Evolutionary conservation across 2,329 filamentous ascomycete genomes (phyloP).

Genomic region (Botrytis fragariae): DNA sequence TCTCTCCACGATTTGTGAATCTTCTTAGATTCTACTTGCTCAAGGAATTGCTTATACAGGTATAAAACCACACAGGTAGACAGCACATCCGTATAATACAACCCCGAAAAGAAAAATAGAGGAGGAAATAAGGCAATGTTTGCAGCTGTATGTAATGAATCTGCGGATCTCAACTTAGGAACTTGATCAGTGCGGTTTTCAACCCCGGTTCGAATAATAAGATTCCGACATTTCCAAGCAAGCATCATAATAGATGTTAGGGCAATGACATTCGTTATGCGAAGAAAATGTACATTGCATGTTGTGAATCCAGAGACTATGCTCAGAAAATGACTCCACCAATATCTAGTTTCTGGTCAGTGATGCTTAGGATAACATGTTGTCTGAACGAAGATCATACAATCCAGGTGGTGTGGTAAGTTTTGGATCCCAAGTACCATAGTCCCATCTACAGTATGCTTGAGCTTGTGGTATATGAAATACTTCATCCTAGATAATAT

Average conservation of each 20-base stretch:
- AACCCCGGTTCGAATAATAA: slow-evolving; percentile 23
- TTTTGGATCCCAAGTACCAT: slow-evolving; percentile 86
- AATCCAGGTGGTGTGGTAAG: slow-evolving; percentile 94
- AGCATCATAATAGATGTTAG: slow-evolving; percentile 44
- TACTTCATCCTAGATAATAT: slow-evolving; percentile 66
- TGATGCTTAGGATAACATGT: background rate
- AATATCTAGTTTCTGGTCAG: slow-evolving; percentile 28
- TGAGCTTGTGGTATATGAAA: slow-evolving; percentile 92
- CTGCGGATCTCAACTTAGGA: slow-evolving; percentile 14
- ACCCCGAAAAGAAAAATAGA: slow-evolving; percentile 90
- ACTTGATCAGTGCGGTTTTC: slow-evolving; percentile 7
- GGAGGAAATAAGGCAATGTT: slow-evolving; percentile 86
- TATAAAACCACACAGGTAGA: slow-evolving; percentile 74
- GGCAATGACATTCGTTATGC: slow-evolving; percentile 49
- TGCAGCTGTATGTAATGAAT: slow-evolving; percentile 57
- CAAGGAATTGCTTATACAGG: slow-evolving; percentile 60
- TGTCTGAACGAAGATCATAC: slow-evolving; percentile 45
- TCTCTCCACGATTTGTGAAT: background rate
- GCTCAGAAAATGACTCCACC: slow-evolving; percentile 48
- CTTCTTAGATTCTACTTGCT: slow-evolving; percentile 30
- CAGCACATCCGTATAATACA: slow-evolving; percentile 93
- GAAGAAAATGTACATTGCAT: slow-evolving; percentile 46
- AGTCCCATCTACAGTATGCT: slow-evolving; percentile 74
- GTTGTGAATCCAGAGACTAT: slow-evolving; percentile 39
- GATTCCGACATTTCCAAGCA: slow-evolving; percentile 31